A percentile compares a stretch with the other conserved stretches of the same genome.
Conservation (phyloP, 768 basidiomycete genomes). For the Psilocybe tampanensis region DNA sequence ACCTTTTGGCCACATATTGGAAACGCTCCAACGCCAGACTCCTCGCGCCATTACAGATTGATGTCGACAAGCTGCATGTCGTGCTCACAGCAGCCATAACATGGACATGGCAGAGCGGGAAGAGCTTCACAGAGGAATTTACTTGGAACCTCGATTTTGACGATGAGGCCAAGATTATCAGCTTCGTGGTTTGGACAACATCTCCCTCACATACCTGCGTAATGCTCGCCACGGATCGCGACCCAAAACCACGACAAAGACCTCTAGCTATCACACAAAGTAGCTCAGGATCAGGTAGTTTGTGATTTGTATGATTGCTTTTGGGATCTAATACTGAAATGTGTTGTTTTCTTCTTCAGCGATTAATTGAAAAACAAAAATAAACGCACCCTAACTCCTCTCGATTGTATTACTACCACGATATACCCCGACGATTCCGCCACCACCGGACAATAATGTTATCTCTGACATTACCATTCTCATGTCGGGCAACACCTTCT, state of each 20-base stretch:
- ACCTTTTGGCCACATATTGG: slow-evolving; percentile 49
- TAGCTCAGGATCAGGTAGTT: slow-evolving; percentile 12
- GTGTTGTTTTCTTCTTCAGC: background rate
- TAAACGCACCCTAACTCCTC: background rate
- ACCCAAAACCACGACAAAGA: slow-evolving; percentile 11
- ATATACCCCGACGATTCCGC: background rate
- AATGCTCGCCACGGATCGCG: slow-evolving; percentile 43
- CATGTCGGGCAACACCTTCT: too few relatives aligned
- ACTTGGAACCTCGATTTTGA: slow-evolving; percentile 47
- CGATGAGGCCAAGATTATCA: slow-evolving; percentile 42
- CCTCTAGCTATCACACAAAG: slow-evolving; percentile 7
- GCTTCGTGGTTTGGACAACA: slow-evolving; percentile 41
- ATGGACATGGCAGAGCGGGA: slow-evolving; percentile 51
- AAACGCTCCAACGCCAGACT: slow-evolving; percentile 32
- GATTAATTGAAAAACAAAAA: background rate
- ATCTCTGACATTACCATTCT: background rate
- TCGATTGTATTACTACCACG: background rate
- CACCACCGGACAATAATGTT: background rate
- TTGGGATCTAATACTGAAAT: background rate
- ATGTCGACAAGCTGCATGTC: slow-evolving; percentile 29
- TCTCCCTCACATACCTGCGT: slow-evolving; percentile 44
- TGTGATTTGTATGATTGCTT: background rate
- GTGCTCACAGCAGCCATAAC: slow-evolving; percentile 38
- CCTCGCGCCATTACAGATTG: slow-evolving; percentile 24
- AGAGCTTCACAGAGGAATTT: slow-evolving; percentile 48